phyloP scores from a whole-genome alignment of 2,329 filamentous ascomycete species.

The Venturia oleaginea region DNA sequence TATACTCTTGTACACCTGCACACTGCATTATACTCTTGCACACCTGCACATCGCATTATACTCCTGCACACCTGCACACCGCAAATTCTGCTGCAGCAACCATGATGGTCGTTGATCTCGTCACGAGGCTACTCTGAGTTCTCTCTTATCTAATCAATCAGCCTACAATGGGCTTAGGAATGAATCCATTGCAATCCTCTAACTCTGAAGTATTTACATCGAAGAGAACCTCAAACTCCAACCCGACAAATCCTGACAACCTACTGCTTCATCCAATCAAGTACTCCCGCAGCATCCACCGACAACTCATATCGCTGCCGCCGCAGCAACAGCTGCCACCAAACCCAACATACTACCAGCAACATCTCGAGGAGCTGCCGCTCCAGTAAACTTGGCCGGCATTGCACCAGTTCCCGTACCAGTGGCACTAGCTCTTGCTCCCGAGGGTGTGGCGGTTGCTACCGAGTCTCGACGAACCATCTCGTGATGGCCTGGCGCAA shows the following conservation, averaged over 20 bases:
- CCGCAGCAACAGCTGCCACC: background rate
- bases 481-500: background rate
- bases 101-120: too few relatives aligned
- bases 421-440: background rate
- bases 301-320: background rate
- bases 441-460: background rate
- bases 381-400: background rate
- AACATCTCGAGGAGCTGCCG: background rate
- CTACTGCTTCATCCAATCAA: too few relatives aligned
- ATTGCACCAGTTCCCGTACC: background rate
- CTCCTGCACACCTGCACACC: too few relatives aligned
- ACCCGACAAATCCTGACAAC: too few relatives aligned
- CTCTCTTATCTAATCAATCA: too few relatives aligned
- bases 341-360: slow-evolving; percentile 1
- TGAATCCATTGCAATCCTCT: background rate
- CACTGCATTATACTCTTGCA: too few relatives aligned
- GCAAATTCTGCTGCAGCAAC: too few relatives aligned
- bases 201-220: background rate
- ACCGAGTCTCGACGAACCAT: background rate
- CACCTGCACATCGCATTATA: too few relatives aligned
- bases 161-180: too few relatives aligned
- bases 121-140: too few relatives aligned
- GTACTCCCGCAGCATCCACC: background rate
- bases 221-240: background rate
- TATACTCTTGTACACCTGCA: too few relatives aligned